Conservation (phyloP, 2,329 filamentous ascomycete genomes). For the Fusarium neocosmosporiellum region DNA sequence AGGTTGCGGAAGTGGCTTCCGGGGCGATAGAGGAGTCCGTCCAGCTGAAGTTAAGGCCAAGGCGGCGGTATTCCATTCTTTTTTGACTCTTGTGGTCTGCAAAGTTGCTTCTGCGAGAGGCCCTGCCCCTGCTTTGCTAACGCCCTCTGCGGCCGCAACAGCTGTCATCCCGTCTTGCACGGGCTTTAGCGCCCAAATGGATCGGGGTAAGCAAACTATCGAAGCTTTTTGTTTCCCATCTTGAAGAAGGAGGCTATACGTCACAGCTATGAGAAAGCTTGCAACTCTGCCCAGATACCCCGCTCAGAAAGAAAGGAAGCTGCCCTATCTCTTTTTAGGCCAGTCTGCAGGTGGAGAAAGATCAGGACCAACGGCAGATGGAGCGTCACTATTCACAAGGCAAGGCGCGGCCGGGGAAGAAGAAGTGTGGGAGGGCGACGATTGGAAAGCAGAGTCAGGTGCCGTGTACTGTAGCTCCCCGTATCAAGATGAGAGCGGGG, state of each 20-base stretch:
- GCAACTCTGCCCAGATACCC: neutral
- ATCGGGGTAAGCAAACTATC: neutral
- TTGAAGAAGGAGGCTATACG: neutral
- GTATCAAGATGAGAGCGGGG: neutral
- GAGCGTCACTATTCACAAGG: neutral
- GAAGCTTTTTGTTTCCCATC: neutral
- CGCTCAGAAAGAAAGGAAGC: neutral
- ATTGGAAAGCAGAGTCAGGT: neutral
- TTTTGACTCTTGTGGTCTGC: neutral
- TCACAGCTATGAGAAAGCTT: neutral
- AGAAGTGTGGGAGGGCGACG: neutral
- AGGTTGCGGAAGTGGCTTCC: constrained; percentile 12
- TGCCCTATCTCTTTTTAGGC: neutral
- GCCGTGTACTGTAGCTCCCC: neutral
- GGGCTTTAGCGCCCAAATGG: neutral
- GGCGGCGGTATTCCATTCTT: neutral
- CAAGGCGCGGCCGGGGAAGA: neutral
- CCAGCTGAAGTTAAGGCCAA: constrained; percentile 6
- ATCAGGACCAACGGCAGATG: neutral
- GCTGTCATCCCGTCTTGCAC: neutral
- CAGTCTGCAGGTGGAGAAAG: neutral
- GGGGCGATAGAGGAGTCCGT: constrained; percentile 8
- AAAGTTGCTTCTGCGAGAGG: neutral
- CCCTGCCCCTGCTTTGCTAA: neutral
- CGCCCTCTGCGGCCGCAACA: constrained; percentile 3